Base-by-base conservation (phyloP, 192 early-diverging fungal species). In the Mycoemilia scoparia region DNA sequence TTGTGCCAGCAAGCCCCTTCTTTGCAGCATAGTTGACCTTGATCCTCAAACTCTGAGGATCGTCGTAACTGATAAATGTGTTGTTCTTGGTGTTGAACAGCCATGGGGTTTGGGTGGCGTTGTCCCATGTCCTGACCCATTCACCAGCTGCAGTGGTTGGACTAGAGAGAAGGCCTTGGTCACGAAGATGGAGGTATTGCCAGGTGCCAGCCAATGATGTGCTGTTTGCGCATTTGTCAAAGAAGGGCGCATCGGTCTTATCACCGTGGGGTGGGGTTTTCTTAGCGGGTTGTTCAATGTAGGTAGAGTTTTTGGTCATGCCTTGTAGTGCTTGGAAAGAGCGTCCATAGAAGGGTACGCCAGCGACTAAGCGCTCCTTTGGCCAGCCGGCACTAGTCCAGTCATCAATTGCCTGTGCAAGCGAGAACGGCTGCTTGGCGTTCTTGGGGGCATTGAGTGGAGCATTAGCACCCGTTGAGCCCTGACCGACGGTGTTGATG, bases 11-110 rank as follows among this genome's bases (percentile, higher is more conserved):
- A 8, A 84, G 44, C 7, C 60, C 60, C 28, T 70, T 53, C 7
- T 49, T 44, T 11, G 40, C 43, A 8, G 71, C 72, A 51, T 69
- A 75, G 31, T 66, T 41, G 0, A 66, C 60, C 51, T 80, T 80
- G 22, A 52, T 34, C 23, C 34, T 47, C 25, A 83, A 35, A 7
- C 73, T 74, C 10, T 56, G 31, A 23, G 62, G 59, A 29, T 83
- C 74, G 31, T 80, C 75, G 32, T 83, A 83, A 2, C 72, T 73
- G 31, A 81, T 66, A 37, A 68, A 77, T 18, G 32, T 34, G 15
- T 57, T 69, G 8, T 46, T 75, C 0, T 41, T 24, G 4, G 60
- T 56, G 25, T 76, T 76, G 46, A 69, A 86, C 19, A 86, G 22
- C 74, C 77, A 82, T 2, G 82, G 80, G 4, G 78, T 79, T 39